Evolutionary conservation across 805 yeast species (phyloP).

Genomic region (Dipodascopsis uninucleata): DNA sequence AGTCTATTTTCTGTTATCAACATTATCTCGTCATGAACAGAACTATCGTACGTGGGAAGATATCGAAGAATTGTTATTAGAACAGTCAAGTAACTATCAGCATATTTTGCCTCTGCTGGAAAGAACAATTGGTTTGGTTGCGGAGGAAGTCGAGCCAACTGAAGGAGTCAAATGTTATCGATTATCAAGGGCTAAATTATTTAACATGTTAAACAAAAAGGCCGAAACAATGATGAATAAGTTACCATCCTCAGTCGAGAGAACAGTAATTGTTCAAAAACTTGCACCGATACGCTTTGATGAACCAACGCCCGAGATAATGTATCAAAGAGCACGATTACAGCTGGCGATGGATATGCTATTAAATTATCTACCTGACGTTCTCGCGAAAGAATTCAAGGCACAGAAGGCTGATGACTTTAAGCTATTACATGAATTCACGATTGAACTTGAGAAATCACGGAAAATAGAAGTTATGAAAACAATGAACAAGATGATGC

Average conservation of each 20-base stretch:
- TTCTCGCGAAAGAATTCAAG: constrained; percentile 20
- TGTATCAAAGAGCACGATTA: constrained; percentile 15
- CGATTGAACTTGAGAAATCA: constrained; percentile 20
- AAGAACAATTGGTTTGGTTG: background rate
- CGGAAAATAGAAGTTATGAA: constrained; percentile 23
- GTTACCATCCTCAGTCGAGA: constrained; percentile 19
- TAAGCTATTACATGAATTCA: constrained; percentile 26
- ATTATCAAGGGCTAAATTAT: constrained; percentile 14
- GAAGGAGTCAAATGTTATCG: constrained; percentile 15
- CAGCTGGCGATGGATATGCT: constrained; percentile 29
- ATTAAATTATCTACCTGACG: constrained; percentile 26
- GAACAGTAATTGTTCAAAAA: constrained; percentile 8
- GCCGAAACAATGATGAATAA: constrained; percentile 1
- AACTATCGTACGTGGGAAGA: constrained; percentile 25
- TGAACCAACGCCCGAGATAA: constrained; percentile 16
- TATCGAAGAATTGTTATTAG: constrained; percentile 7
- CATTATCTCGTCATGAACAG: constrained; percentile 2
- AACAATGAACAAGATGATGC: constrained; percentile 20
- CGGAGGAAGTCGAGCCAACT: constrained; percentile 15
- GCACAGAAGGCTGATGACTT: constrained; percentile 24
- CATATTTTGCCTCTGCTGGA: constrained; percentile 7
- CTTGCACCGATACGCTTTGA: constrained; percentile 19
- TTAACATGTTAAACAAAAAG: constrained; percentile 1
- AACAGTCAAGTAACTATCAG: background rate
- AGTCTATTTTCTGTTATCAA: constrained; percentile 13